Percentiles rank a stretch among this genome's conserved stretches.
Conservation (phyloP, 1,284 basidiomycete genomes). For the Rhodotorula sp. region DNA sequence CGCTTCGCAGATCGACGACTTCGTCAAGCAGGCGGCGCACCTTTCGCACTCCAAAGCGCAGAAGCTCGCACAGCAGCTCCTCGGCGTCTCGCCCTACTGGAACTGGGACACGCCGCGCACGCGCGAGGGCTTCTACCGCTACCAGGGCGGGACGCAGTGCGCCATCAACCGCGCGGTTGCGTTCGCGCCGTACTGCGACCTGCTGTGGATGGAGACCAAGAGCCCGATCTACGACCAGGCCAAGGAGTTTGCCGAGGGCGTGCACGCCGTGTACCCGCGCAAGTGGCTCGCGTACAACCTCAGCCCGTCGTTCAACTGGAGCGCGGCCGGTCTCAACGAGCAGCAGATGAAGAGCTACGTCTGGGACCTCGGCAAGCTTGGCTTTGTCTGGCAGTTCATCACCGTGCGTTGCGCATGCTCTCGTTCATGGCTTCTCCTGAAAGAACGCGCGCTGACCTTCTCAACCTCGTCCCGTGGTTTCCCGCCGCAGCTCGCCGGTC, state of each 20-base stretch:
- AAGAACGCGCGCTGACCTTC: background rate
- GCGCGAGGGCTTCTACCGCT: conserved; percentile 93
- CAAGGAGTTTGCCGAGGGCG: conserved; percentile 85
- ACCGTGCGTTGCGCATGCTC: conserved; percentile 62
- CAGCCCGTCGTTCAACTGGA: conserved; percentile 57
- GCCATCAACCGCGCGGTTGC: conserved; percentile 89
- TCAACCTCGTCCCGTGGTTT: background rate
- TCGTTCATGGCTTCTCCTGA: background rate
- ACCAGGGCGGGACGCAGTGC: conserved; percentile 93
- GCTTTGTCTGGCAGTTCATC: conserved; percentile 98
- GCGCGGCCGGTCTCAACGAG: conserved; percentile 79
- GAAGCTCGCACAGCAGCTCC: conserved; percentile 74
- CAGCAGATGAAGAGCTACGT: conserved; percentile 87
- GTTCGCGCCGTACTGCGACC: conserved; percentile 64
- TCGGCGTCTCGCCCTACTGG: conserved; percentile 76
- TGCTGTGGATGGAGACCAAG: conserved; percentile 91
- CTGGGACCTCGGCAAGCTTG: conserved; percentile 89
- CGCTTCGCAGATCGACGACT: conserved; percentile 53
- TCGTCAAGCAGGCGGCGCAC: conserved; percentile 64
- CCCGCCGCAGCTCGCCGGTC: conserved; percentile 73
- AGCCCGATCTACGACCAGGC: conserved; percentile 93
- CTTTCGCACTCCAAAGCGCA: conserved; percentile 71
- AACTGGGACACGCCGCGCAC: conserved; percentile 94
- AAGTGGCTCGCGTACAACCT: conserved; percentile 93
- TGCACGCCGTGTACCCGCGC: conserved; percentile 72